Conservation (phyloP, 306 rosid genomes). For the Cajanus cajan region DNA sequence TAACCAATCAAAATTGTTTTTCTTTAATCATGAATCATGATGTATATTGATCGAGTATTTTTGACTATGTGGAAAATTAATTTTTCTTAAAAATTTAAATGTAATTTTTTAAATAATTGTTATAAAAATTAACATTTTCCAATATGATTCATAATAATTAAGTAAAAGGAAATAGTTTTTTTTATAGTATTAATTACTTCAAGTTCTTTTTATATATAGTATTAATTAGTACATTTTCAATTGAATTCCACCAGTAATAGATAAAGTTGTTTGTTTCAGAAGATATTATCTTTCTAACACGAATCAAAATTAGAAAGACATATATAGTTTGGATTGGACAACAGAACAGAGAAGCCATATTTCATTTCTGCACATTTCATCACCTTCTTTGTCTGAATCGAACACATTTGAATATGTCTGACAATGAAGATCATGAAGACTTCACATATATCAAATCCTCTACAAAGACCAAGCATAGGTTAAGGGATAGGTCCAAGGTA, state of each 20-base stretch:
- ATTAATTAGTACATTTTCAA: too few species aligned
- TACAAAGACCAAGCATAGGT: slow-evolving; percentile 44
- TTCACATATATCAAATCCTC: slow-evolving; percentile 48
- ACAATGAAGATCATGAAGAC: slow-evolving; percentile 48
- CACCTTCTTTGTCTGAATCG: neutral
- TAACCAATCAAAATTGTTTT: too few species aligned
- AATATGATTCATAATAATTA: too few species aligned
- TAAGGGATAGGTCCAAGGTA: slow-evolving; percentile 80
- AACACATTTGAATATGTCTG: slow-evolving; percentile 40
- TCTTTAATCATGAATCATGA: too few species aligned
- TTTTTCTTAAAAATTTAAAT: too few species aligned
- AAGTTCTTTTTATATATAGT: too few species aligned
- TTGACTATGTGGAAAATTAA: too few species aligned
- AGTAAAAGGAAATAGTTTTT: too few species aligned
- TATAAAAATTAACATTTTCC: neutral
- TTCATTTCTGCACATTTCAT: neutral
- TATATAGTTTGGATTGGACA: neutral
- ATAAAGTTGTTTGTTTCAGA: neutral
- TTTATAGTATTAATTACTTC: too few species aligned
- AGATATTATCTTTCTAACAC: neutral
- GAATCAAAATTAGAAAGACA: neutral
- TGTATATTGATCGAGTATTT: too few species aligned
- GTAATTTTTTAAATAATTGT: too few species aligned
- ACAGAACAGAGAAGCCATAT: neutral
- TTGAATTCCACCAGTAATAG: too few species aligned